phyloP scores from a whole-genome alignment of 129 eudicot species.

The Pulicaria dysenterica region DNA sequence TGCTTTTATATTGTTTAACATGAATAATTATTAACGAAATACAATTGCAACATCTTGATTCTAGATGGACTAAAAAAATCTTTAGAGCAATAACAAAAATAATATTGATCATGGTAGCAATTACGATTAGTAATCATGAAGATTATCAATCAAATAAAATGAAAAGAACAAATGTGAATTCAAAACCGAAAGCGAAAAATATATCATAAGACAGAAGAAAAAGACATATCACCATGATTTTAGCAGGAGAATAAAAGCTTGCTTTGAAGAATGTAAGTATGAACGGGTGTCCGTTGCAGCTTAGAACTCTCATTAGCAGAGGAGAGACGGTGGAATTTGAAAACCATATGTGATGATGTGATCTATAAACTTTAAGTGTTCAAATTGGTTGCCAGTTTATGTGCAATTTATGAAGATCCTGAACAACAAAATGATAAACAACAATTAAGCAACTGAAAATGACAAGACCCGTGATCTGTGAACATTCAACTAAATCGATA shows the following conservation, averaged over 20 bases:
- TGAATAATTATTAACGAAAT: too few species aligned
- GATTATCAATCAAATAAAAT: not conserved
- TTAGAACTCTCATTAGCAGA: not conserved
- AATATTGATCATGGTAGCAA: not conserved
- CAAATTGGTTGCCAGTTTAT: too few species aligned
- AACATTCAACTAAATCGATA: too few species aligned
- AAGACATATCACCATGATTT: constrained; percentile 1
- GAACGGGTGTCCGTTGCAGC: not conserved
- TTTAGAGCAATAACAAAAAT: not conserved
- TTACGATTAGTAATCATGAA: not conserved
- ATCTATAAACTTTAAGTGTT: too few species aligned
- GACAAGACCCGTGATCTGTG: too few species aligned
- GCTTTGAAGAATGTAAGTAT: not conserved
- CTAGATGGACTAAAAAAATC: not conserved
- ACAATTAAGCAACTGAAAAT: too few species aligned
- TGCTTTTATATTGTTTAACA: too few species aligned
- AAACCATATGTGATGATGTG: too few species aligned
- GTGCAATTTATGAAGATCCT: too few species aligned
- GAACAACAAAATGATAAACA: too few species aligned
- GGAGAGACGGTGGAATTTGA: not conserved
- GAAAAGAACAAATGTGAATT: not conserved
- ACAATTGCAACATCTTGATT: too few species aligned
- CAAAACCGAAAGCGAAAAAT: too few species aligned
- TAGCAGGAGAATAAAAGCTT: not conserved
- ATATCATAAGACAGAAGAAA: not conserved